Evolutionary conservation across 2,329 filamentous ascomycete species (phyloP), one percentile per base, ranked within the genome.

Genomic region (Pleoardoris graminearum): DNA sequence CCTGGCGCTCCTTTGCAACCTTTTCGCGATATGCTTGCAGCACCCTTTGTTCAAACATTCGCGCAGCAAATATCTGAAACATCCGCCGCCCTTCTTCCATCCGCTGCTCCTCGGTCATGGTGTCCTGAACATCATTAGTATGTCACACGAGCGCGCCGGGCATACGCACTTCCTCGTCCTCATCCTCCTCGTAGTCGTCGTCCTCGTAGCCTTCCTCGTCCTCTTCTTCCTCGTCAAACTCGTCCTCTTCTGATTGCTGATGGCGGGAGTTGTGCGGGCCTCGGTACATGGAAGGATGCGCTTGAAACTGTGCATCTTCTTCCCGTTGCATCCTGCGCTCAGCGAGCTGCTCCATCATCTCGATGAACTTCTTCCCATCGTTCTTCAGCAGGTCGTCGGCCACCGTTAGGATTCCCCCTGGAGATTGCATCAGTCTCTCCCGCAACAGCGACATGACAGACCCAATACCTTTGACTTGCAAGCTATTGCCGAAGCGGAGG

Each of bases 301-400:
- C 77, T 47, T 80, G 76, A 66, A 85, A 84, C 62, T 87, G 86
- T 45, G 90, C 90, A 71, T 97, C 91, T 76, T 94, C 92, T 78
- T 97, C 93, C 63, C 94, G 88, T 70, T 92, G 90, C 93, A 99
- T 97, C 66, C 94, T 86, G 66, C 93, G 90, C 77, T 99, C 94
- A 32, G 94, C 94, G 66, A 99, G 83, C 77, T 97, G 93, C 75
- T 99, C 94, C 94, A 99, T 99, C 94, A 99, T 99, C 74, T 99
- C 94, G 76, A 99, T 99, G 78, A 99, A 99, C 71, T 96, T 96
- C 76, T 96, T 96, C 68, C 94, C 94, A 75, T 99, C 94, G 76
- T 99, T 99, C 76, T 97, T 97, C 59, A 99, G 84, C 61, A 99
- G 82, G 77, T 99, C 94, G 80, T 99, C 94, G 74, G 94, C 94